Conservation (phyloP, 768 basidiomycete species). For the Pisolithus tinctorius region DNA sequence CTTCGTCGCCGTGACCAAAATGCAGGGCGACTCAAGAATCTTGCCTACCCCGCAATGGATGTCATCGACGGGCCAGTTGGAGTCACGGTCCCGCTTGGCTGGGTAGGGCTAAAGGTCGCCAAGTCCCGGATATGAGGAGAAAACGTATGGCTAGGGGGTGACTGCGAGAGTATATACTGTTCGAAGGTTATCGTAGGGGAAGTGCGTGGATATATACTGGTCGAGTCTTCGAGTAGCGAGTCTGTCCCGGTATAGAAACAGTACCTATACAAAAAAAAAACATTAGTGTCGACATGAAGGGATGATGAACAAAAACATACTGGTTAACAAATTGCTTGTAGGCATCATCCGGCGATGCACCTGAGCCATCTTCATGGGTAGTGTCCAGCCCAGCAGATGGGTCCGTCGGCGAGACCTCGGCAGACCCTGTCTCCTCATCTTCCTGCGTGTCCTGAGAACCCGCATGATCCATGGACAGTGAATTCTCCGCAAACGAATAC, state of each 20-base stretch:
- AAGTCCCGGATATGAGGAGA: constrained; percentile 14
- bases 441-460: constrained; percentile 8
- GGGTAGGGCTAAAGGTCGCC: constrained; percentile 4
- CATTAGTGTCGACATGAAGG: background rate
- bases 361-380: constrained; percentile 4
- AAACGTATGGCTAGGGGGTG: constrained; percentile 23
- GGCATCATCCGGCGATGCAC: constrained; percentile 20
- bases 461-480: constrained; percentile 7
- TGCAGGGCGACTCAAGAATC: background rate
- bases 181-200: constrained; percentile 52
- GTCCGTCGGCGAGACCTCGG: constrained; percentile 37
- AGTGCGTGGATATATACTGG: constrained; percentile 30
- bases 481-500: constrained; percentile 22
- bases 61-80: constrained; percentile 10
- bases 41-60: constrained; percentile 3
- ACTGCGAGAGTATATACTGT: constrained; percentile 35
- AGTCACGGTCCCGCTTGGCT: background rate
- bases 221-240: constrained; percentile 23
- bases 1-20: background rate
- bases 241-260: constrained; percentile 74
- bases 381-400: constrained; percentile 34
- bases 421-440: constrained; percentile 29
- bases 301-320: constrained; percentile 32
- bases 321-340: constrained; percentile 61
- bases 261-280: constrained; percentile 39